Percentiles rank a stretch among this genome's conserved stretches.
Conservation (phyloP, 257 asterid genomes). For the Petunia secreta region DNA sequence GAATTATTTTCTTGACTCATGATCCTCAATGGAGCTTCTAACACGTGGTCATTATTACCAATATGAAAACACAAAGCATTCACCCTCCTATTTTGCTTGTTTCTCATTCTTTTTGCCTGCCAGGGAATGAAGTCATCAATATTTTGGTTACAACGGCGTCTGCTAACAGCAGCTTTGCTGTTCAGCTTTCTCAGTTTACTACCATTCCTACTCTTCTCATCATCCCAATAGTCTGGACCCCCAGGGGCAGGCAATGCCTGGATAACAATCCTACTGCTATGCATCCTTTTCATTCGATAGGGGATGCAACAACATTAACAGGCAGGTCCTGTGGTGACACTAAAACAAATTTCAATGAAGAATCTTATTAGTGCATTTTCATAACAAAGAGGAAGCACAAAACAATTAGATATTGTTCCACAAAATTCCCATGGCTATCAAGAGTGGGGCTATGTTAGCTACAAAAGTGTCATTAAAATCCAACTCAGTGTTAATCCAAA, state of each 20-base stretch:
- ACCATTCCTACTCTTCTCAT: slow-evolving; percentile 19
- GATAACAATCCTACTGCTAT: slow-evolving; percentile 26
- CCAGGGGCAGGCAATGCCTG: slow-evolving; percentile 24
- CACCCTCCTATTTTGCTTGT: slow-evolving; percentile 19
- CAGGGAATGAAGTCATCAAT: slow-evolving; percentile 17
- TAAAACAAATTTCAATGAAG: neutral
- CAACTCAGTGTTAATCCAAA: neutral
- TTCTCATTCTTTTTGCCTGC: slow-evolving; percentile 21
- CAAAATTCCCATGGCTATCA: neutral
- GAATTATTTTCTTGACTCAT: slow-evolving; percentile 11
- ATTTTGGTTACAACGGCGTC: neutral
- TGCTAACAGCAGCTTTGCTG: neutral
- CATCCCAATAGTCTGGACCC: slow-evolving; percentile 11
- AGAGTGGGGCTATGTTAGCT: neutral
- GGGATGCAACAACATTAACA: neutral
- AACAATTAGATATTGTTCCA: neutral
- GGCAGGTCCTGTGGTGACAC: slow-evolving; percentile 11
- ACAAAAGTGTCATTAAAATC: neutral
- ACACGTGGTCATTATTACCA: slow-evolving; percentile 2
- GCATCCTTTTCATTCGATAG: neutral
- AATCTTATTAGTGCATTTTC: neutral
- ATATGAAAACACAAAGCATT: neutral
- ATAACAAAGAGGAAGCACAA: neutral
- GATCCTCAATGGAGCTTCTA: slow-evolving; percentile 18
- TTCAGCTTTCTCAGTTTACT: slow-evolving; percentile 7